Conservation (phyloP, 306 rosid species). For the Abrus pulchellus region DNA sequence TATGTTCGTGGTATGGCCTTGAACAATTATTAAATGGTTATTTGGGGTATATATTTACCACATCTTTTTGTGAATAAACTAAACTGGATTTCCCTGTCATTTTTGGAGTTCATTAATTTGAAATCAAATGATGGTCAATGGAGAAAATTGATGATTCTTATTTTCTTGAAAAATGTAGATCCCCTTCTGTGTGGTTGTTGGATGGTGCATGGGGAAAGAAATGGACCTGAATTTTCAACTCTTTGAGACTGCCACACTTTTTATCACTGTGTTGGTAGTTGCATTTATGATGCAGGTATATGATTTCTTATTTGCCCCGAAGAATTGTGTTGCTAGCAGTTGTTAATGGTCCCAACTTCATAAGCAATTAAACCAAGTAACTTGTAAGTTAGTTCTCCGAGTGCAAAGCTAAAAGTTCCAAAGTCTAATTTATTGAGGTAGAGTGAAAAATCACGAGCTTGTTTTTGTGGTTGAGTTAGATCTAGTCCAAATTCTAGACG, state of each 20-base stretch:
- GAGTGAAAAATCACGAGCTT: background rate
- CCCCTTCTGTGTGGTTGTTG: constrained; percentile 94
- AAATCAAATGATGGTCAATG: background rate
- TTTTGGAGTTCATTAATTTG: constrained; percentile 3
- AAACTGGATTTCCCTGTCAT: constrained; percentile 32
- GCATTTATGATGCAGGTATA: constrained; percentile 96
- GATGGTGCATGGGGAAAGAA: constrained; percentile 91
- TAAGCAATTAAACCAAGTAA: background rate
- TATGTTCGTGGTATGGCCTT: constrained; percentile 88
- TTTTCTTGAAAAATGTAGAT: constrained; percentile 60
- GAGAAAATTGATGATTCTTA: constrained; percentile 35
- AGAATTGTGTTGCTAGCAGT: constrained; percentile 19
- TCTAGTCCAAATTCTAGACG: too few relatives aligned
- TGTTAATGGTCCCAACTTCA: constrained; percentile 26
- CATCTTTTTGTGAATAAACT: background rate
- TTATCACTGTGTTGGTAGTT: constrained; percentile 89
- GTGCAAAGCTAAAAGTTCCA: background rate
- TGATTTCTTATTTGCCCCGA: constrained; percentile 17
- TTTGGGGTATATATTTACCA: constrained; percentile 21
- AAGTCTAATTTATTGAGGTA: background rate
- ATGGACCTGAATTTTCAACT: constrained; percentile 98
- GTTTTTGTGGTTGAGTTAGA: too few relatives aligned
- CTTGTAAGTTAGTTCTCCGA: too few relatives aligned
- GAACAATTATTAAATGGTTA: constrained; percentile 40
- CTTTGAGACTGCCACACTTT: constrained; percentile 93